Evolutionary conservation across 441 rosid species (phyloP), one percentile per base, ranked within the genome.

Genomic region (Pelargonium australe): DNA sequence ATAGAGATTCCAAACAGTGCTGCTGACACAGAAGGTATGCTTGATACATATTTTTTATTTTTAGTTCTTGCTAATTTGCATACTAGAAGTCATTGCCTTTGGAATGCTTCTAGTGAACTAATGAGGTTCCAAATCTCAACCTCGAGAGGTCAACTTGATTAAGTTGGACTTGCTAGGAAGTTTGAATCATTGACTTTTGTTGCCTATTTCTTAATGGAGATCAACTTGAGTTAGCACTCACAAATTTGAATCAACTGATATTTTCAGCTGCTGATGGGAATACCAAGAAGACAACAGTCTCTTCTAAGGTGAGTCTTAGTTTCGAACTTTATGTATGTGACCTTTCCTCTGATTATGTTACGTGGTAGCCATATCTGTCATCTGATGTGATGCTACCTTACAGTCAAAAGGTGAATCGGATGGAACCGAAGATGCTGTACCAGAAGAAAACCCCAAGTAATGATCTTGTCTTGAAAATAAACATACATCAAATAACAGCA

Each of bases 401-500:
- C 73, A 91, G 93, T 71, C 72, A 0, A 81, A 71, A 72, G 76
- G 78, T 75, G 87, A 83, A 74, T 23, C 67, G 58, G 70, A 81
- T 75, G 90, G 89, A 75, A 73, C 74, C 17, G 64, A 37, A 6
- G 83, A 78, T 49, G 76, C 69, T 71, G 71, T 13, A 61, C 79
- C 49, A 2, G 92, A 88, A 84, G 99, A 94, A 75, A 91, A 85
- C 78, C 90, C 96, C 67, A 89, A 86, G 99, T 94, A 79, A 83
- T 82, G 37, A 47, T 73, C 73, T 70, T 60, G 2, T 64, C 61
- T n/a, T 49, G 62, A 71, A 49, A 51, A n/a, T 74, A 53, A 19
- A 37, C 71, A 23, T 58, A 67, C 19, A 41, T 75, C 70, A 49
- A 41, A 61, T 3, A 12, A 55, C 10, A 43, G 53, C 19, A 58